phyloP scores from a whole-genome alignment of 2,329 filamentous ascomycete genomes.

The Didymella lethalis region DNA sequence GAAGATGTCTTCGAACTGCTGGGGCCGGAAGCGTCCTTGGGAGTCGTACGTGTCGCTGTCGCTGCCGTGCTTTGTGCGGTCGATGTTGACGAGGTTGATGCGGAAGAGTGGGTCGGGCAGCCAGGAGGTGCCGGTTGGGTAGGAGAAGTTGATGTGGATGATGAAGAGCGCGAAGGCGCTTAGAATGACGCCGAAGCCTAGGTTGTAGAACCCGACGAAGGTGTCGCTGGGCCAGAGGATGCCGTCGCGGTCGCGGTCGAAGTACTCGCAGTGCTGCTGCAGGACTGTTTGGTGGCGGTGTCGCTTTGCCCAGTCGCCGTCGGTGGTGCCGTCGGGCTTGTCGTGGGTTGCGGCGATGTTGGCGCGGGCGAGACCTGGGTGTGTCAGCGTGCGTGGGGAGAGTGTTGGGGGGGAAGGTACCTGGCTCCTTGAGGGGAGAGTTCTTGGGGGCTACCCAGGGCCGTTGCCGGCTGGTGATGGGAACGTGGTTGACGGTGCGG shows the following conservation, averaged over 20 bases:
- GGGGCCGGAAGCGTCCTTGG: constrained; percentile 57
- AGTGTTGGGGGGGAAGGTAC: background rate
- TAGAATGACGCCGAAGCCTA: constrained; percentile 57
- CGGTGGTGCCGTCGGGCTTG: constrained; percentile 53
- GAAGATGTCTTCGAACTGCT: constrained; percentile 60
- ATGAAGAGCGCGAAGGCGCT: constrained; percentile 56
- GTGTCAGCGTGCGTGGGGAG: background rate
- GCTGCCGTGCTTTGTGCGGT: constrained; percentile 56
- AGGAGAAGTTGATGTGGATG: constrained; percentile 61
- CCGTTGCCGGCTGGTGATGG: constrained; percentile 19
- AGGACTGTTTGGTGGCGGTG: constrained; percentile 57
- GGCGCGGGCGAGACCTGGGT: constrained; percentile 51
- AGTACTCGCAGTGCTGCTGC: constrained; percentile 63
- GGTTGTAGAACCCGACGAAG: constrained; percentile 56
- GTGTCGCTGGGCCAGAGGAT: constrained; percentile 64
- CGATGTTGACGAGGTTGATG: constrained; percentile 52
- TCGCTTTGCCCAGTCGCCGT: constrained; percentile 48
- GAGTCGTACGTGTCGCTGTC: constrained; percentile 55
- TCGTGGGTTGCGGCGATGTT: constrained; percentile 53
- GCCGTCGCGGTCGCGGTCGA: constrained; percentile 60
- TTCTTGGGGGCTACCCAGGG: constrained; percentile 21
- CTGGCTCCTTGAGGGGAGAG: constrained; percentile 20
- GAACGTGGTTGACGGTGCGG: constrained; percentile 15
- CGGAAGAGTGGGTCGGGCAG: constrained; percentile 58
- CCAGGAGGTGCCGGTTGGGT: constrained; percentile 54